These are phyloP conservation scores for Gomphus bonarii DNA, from an alignment of 1,284 basidiomycete species.

Conservation along the genomic window DNA sequence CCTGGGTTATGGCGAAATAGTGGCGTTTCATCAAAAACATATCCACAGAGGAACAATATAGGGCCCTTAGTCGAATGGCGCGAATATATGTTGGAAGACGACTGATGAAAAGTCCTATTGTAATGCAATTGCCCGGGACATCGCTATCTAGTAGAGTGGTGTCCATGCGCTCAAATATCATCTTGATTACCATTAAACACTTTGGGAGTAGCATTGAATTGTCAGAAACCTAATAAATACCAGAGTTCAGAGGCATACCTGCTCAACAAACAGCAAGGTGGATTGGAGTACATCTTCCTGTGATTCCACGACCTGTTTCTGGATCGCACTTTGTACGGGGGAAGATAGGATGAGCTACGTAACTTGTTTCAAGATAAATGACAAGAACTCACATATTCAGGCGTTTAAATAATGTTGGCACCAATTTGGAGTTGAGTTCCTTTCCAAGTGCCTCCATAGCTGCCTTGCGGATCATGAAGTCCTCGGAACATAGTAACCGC, in stretches of 20 bases:
- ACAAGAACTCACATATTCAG: conserved; percentile 54
- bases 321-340: neutral
- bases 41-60: conserved; percentile 68
- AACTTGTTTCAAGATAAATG: neutral
- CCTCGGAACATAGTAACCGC: conserved; percentile 53
- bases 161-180: conserved; percentile 3
- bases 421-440: conserved; percentile 65
- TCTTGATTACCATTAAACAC: conserved; percentile 48
- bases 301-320: neutral
- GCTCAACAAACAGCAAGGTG: conserved; percentile 1
- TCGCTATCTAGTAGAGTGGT: neutral
- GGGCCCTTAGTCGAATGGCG: conserved; percentile 19
- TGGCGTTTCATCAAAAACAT: conserved; percentile 54
- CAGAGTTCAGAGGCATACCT: neutral
- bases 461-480: conserved; percentile 61
- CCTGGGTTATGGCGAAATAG: conserved; percentile 53
- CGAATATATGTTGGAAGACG: neutral
- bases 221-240: neutral
- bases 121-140: neutral
- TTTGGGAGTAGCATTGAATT: neutral
- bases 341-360: neutral
- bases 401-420: conserved; percentile 57
- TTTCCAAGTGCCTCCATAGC: conserved; percentile 72
- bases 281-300: neutral
- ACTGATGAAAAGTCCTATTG: neutral